Conservation (phyloP, 2,329 filamentous ascomycete genomes). For the Thermothelomyces thermophilus region DNA sequence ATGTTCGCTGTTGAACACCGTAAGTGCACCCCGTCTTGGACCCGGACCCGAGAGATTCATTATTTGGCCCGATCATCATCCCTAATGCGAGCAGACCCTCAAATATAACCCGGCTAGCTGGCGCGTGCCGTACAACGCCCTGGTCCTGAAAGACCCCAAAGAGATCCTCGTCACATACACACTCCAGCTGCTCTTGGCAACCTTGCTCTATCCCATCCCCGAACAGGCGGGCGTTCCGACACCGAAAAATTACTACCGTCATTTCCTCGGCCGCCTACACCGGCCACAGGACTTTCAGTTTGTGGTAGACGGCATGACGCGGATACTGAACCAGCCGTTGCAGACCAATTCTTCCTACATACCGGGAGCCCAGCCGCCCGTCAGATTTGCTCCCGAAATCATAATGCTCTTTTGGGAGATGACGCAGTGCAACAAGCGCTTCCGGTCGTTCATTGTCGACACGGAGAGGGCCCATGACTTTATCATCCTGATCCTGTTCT, state of each 20-base stretch:
- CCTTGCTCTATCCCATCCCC: constrained; percentile 81
- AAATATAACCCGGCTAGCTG: constrained; percentile 95
- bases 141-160: constrained; percentile 86
- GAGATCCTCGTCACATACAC: constrained; percentile 88
- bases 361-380: constrained; percentile 70
- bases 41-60: too few species aligned
- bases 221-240: constrained; percentile 59
- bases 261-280: constrained; percentile 85
- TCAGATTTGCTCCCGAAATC: constrained; percentile 89
- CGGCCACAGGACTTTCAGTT: constrained; percentile 97
- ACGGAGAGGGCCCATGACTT: constrained; percentile 92
- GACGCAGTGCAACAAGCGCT: constrained; percentile 94
- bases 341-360: constrained; percentile 85
- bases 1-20: constrained; percentile 90
- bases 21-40: constrained; percentile 38
- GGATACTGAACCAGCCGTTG: constrained; percentile 86
- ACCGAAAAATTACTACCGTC: constrained; percentile 87
- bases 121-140: constrained; percentile 88
- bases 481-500: constrained; percentile 82
- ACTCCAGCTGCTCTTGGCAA: constrained; percentile 78
- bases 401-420: constrained; percentile 97
- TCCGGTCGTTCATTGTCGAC: constrained; percentile 93
- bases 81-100: constrained; percentile 56
- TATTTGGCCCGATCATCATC: too few species aligned
- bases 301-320: constrained; percentile 86